Evolutionary conservation across 805 yeast species (phyloP), one percentile per base, ranked within the genome.

Genomic region (Candida bentonensis): DNA sequence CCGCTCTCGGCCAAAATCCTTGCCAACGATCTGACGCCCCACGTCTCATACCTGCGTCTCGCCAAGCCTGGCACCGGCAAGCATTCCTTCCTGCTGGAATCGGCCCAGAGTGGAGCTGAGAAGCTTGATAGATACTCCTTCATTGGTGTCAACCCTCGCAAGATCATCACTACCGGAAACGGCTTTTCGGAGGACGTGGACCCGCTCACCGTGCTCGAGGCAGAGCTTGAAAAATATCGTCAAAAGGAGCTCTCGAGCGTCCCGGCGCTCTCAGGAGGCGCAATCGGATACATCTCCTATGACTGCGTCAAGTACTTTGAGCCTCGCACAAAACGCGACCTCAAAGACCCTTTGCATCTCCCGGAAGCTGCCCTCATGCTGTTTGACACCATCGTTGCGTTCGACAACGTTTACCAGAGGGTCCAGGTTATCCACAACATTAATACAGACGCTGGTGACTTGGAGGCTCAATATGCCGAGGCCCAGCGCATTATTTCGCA

Each of bases 221-320:
- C 73, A 39, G 96, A 89, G 59, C 69, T 92, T 66, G 62, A 67
- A 7, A 62, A 68, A 34, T 74, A 73, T 55, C 78, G 74, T 53
- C 65, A 85, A 42, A 94, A 94, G 0, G 94, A 94, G 36, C 67
- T 88, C 42, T n/a, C 36, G 17, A 9, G 17, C 5, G 49, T 54
- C 85, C 64, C 95, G 13, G 75, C 73, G 50, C 66, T 87, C 46
- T 79, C 88, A 53, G 98, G 99, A 46, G 99, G 99, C 50, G 97
- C 97, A 3, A 73, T 89, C 44, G 99, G 99, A 1, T 92, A 87
- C 59, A 78, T 92, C 39, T 85, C 96, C 1, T 92, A 92, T 57
- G 99, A 92, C 62, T 92, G 99, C 68, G 82, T 92, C 57, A 83
- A 86, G 60, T 92, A 92, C 63, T 92, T 92, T 53, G 99, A 92